A percentile compares a stretch with the other conserved stretches of the same genome.
Evolutionary conservation across 1,139 yeast species (phyloP).

Genomic region (Magnusiomyces ingens): DNA sequence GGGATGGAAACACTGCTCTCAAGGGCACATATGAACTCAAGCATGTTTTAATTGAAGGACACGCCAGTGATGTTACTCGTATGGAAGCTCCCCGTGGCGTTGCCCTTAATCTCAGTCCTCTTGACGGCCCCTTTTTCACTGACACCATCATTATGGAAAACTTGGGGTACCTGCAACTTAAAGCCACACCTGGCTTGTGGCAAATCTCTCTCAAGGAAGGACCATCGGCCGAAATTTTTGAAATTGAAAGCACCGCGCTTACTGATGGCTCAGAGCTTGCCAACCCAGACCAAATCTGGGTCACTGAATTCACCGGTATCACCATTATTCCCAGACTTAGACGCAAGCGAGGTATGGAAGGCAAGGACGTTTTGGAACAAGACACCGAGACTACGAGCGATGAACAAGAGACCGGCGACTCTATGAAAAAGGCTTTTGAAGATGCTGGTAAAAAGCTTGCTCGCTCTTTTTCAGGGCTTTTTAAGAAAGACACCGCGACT

Average conservation of each 20-base stretch:
- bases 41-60: slow-evolving; percentile 62
- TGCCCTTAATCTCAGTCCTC: slow-evolving; percentile 39
- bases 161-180: slow-evolving; percentile 69
- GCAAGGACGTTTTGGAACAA: slow-evolving; percentile 30
- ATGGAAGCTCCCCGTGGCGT: slow-evolving; percentile 47
- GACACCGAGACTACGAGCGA: slow-evolving; percentile 4
- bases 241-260: slow-evolving; percentile 35
- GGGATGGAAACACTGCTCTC: slow-evolving; percentile 22
- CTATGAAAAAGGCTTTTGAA: slow-evolving; percentile 6
- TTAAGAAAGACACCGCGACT: slow-evolving; percentile 8
- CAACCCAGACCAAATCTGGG: slow-evolving; percentile 21
- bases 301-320: slow-evolving; percentile 40
- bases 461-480: background rate
- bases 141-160: slow-evolving; percentile 70
- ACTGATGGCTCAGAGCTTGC: slow-evolving; percentile 21
- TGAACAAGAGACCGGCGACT: background rate
- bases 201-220: slow-evolving; percentile 41
- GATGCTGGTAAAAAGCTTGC: background rate
- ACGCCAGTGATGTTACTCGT: slow-evolving; percentile 43
- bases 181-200: slow-evolving; percentile 65
- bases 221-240: slow-evolving; percentile 37
- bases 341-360: slow-evolving; percentile 40
- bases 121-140: slow-evolving; percentile 22
- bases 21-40: slow-evolving; percentile 44
- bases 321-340: slow-evolving; percentile 42